These are phyloP conservation scores for Mucor indicus DNA, from an alignment of 371 early-diverging fungal genomes.

Conservation along the genomic window DNA sequence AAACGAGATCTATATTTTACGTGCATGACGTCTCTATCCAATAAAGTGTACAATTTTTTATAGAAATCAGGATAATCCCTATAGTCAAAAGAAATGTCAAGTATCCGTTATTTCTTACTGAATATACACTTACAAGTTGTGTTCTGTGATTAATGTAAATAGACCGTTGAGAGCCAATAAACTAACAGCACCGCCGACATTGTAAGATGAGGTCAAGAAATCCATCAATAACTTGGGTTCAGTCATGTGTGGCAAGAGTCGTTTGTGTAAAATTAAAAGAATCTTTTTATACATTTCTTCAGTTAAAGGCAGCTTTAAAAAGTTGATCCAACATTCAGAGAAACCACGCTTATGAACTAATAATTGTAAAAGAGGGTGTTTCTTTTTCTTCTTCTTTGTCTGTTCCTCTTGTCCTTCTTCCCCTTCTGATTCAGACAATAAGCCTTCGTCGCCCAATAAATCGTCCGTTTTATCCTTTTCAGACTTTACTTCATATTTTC, in stretches of 20 bases:
- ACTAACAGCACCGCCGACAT: slow-evolving; percentile 79
- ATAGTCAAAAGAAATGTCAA: not conserved
- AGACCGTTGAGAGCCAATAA: slow-evolving; percentile 90
- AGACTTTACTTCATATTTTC: slow-evolving; percentile 23
- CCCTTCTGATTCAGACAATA: slow-evolving; percentile 39
- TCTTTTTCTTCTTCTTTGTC: slow-evolving; percentile 17
- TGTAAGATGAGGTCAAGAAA: slow-evolving; percentile 87
- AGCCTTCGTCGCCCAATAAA: slow-evolving; percentile 25
- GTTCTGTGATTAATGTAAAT: slow-evolving; percentile 85
- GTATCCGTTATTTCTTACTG: not conserved
- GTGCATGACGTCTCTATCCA: slow-evolving; percentile 85
- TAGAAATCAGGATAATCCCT: slow-evolving; percentile 97
- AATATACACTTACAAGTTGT: slow-evolving; percentile 71
- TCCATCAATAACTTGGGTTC: slow-evolving; percentile 83
- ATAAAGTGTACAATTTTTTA: slow-evolving; percentile 83
- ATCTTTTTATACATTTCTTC: slow-evolving; percentile 75
- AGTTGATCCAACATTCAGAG: slow-evolving; percentile 77
- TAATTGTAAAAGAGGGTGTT: slow-evolving; percentile 38
- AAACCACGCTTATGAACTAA: slow-evolving; percentile 59
- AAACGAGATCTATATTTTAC: slow-evolving; percentile 92
- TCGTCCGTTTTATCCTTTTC: slow-evolving; percentile 22
- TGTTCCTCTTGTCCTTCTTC: slow-evolving; percentile 34
- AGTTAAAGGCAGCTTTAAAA: slow-evolving; percentile 71
- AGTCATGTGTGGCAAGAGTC: slow-evolving; percentile 79
- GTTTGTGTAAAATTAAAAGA: slow-evolving; percentile 78